Percentiles rank a stretch among this genome's conserved stretches.
Conservation (phyloP, 352 stramenopile genomes). For the Phytophthora tentaculata region DNA sequence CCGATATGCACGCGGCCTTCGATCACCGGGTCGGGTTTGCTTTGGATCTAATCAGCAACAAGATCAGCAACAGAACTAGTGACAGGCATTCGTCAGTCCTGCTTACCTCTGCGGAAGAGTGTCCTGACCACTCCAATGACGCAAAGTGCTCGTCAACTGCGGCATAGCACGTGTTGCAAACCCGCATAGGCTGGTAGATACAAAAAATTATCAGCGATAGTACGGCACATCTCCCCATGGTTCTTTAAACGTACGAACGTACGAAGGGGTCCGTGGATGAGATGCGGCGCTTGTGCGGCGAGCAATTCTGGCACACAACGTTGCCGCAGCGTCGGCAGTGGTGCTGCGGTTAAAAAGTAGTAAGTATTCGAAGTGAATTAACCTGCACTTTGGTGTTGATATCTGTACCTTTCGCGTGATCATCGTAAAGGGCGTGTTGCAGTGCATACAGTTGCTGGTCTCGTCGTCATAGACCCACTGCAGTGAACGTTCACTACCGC, state of each 20-base stretch:
- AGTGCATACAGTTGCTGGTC: slow-evolving; percentile 88
- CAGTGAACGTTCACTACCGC: slow-evolving; percentile 57
- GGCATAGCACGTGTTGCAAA: slow-evolving; percentile 89
- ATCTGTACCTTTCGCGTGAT: slow-evolving; percentile 76
- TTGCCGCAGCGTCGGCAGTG: slow-evolving; percentile 86
- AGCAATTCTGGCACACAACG: slow-evolving; percentile 88
- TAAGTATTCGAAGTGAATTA: neutral
- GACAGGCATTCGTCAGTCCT: neutral
- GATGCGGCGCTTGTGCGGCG: slow-evolving; percentile 84
- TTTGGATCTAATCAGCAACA: slow-evolving; percentile 48
- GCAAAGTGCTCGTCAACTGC: slow-evolving; percentile 87
- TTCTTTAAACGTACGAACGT: slow-evolving; percentile 49
- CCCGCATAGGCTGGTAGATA: slow-evolving; percentile 71
- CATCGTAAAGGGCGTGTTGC: slow-evolving; percentile 85
- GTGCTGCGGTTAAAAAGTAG: slow-evolving; percentile 48
- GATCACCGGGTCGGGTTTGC: slow-evolving; percentile 78
- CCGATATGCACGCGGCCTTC: slow-evolving; percentile 85
- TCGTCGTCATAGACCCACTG: slow-evolving; percentile 89
- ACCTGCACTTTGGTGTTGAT: neutral
- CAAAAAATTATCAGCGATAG: slow-evolving; percentile 9
- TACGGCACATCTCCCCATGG: neutral
- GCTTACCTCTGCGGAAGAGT: slow-evolving; percentile 71
- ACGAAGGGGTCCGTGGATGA: slow-evolving; percentile 84
- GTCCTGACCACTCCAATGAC: slow-evolving; percentile 83
- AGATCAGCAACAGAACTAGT: slow-evolving; percentile 3